Evolutionary conservation across 176 grass and related monocot genomes (phyloP), one percentile per base, ranked within the genome.

Genomic region (Aegilops sharonensis): DNA sequence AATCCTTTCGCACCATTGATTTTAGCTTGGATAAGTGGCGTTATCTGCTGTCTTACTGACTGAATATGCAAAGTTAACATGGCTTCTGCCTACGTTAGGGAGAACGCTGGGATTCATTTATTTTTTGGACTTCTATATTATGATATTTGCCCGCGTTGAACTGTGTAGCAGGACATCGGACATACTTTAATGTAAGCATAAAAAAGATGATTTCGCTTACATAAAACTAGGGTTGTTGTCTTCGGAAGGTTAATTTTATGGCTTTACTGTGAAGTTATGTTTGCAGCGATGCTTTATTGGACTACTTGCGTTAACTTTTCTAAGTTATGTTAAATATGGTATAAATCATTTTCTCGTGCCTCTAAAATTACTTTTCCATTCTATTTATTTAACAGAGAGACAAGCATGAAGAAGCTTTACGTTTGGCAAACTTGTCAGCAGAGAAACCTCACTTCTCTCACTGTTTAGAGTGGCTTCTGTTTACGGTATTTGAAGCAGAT

Each of bases 401-500:
- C 79, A 98, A 98, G 86, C 60, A 74, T 77, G 91, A 95, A 91
- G 96, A 98, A 89, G 93, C 96, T 81, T 89, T 98, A 80, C 85
- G 85, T 59, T 87, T 98, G 81, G 96, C 96, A 73, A 89, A 91
- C 81, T 90, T 98, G 64, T 98, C 96, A 79, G 96, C 96, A 79
- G 96, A 98, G 36, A 98, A 95, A 69, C 93, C 96, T 77, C 96
- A 98, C 86, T 98, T 98, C 81, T 95, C 96, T n/a, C 93, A 94
- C 65, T 95, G 96, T 84, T 89, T 98, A 78, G 96, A 98, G 72
- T 98, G 96, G 96, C 96, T 98, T 88, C 82, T 98, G 18, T 98
- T 98, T 89, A 98, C 96, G 21, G 96, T 98, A 91, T 98, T 98
- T 84, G 96, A 98, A 87, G 96, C 96, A 79, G 96, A 98, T 68